These are phyloP conservation scores for Anthracocystis setariae DNA, from an alignment of 1,284 basidiomycete species.

Conservation along the genomic window DNA sequence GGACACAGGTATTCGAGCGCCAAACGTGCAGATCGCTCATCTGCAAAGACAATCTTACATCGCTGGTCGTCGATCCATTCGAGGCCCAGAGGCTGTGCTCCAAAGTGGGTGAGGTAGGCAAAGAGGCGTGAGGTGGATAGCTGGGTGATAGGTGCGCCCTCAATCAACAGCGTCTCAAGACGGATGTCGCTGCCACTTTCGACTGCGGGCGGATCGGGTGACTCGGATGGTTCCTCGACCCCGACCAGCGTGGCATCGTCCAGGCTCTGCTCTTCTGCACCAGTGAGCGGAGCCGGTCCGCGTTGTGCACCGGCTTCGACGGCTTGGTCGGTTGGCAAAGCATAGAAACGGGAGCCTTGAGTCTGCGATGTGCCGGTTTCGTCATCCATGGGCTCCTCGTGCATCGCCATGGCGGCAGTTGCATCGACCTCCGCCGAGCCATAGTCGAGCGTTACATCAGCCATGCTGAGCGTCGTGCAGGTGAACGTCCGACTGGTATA, in stretches of 20 bases:
- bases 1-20: conserved; percentile 58
- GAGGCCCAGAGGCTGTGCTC: conserved; percentile 60
- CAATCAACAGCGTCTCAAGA: conserved; percentile 56
- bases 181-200: conserved; percentile 54
- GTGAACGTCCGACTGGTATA: neutral
- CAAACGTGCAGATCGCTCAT: conserved; percentile 47
- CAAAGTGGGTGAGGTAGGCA: conserved; percentile 61
- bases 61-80: conserved; percentile 66
- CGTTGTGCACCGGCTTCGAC: conserved; percentile 52
- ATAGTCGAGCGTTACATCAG: conserved; percentile 41
- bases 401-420: conserved; percentile 7
- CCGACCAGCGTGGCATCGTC: conserved; percentile 31
- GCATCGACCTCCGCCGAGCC: conserved; percentile 24
- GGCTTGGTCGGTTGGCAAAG: conserved; percentile 49
- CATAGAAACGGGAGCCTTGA: conserved; percentile 39
- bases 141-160: conserved; percentile 64
- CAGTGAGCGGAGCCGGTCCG: conserved; percentile 28
- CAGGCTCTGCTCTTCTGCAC: conserved; percentile 6
- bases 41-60: conserved; percentile 63
- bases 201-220: conserved; percentile 40
- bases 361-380: neutral
- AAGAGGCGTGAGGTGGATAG: conserved; percentile 66
- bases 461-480: conserved; percentile 17
- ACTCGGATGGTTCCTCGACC: conserved; percentile 12
- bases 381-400: conserved; percentile 44